Conservation (phyloP, 2,329 filamentous ascomycete genomes). For the Xylariaceae sp. region DNA sequence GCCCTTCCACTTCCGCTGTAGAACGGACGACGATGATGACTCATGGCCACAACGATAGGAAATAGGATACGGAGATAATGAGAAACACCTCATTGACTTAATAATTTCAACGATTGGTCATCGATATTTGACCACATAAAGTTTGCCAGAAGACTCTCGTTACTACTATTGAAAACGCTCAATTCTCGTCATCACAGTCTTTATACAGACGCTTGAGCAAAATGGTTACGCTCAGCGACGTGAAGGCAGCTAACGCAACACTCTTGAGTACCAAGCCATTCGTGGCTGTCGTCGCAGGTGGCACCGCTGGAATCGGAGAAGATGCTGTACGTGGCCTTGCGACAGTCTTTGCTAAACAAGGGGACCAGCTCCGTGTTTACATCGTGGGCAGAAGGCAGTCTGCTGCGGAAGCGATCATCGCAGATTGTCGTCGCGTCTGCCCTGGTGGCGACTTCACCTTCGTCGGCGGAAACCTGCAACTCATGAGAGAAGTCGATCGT, state of each 20-base stretch:
- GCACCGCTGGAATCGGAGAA: slow-evolving; percentile 21
- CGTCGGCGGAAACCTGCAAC: slow-evolving; percentile 29
- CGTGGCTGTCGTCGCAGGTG: slow-evolving; percentile 19
- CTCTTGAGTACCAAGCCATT: slow-evolving; percentile 9
- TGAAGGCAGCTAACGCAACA: slow-evolving; percentile 12
- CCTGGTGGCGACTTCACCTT: slow-evolving; percentile 32
- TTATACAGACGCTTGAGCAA: too few species aligned
- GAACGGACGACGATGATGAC: too few species aligned
- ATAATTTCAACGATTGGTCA: too few species aligned
- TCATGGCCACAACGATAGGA: too few species aligned
- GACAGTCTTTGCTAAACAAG: slow-evolving; percentile 6
- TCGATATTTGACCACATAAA: too few species aligned
- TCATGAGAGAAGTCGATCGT: slow-evolving; percentile 33
- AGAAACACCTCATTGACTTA: too few species aligned
- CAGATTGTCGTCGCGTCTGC: slow-evolving; percentile 25
- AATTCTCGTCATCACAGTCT: too few species aligned
- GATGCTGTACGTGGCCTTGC: slow-evolving; percentile 13
- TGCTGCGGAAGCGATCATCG: slow-evolving; percentile 24
- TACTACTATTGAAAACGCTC: too few species aligned
- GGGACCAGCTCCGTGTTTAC: slow-evolving; percentile 27
- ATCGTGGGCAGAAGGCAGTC: slow-evolving; percentile 27
- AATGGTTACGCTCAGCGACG: slow-evolving; percentile 11
- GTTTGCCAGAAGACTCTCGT: too few species aligned
- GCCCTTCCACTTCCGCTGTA: too few species aligned
- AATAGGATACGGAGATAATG: too few species aligned